A percentile compares a stretch with the other conserved stretches of the same genome.
Evolutionary conservation across 306 rosid species (phyloP).

Genomic region (Prunus mume): DNA sequence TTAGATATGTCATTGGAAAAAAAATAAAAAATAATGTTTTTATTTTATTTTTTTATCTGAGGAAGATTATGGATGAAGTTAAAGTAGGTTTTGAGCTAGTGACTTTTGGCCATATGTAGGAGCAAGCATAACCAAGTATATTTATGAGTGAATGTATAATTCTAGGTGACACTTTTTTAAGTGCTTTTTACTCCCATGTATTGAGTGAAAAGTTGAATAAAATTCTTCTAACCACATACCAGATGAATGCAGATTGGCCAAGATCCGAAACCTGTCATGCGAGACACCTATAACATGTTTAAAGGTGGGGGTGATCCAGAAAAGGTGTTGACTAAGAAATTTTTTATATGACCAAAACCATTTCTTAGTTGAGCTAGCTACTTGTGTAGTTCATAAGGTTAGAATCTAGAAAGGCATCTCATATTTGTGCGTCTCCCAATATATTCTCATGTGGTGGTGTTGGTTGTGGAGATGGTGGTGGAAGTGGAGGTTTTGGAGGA

Average conservation of each 20-base stretch:
- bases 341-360: neutral
- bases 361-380: neutral
- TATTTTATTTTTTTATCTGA: too few relatives aligned
- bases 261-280: slow-evolving; percentile 81
- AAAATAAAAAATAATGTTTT: too few relatives aligned
- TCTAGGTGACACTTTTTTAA: neutral
- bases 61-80: neutral
- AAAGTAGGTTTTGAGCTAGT: neutral
- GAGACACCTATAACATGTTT: slow-evolving; percentile 73
- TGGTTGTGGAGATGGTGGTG: too few relatives aligned
- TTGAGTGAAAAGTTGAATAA: neutral
- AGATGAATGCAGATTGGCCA: slow-evolving; percentile 67
- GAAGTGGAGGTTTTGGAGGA: too few relatives aligned
- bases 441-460: neutral
- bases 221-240: slow-evolving; percentile 7
- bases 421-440: neutral
- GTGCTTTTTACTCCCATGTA: neutral
- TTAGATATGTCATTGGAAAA: too few relatives aligned
- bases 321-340: slow-evolving; percentile 41
- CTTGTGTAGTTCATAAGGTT: neutral
- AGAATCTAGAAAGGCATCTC: neutral
- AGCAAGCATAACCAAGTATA: neutral
- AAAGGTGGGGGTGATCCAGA: slow-evolving; percentile 88
- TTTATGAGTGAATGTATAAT: too few relatives aligned
- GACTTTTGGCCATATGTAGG: neutral